These are phyloP conservation scores for Baeospora myosura DNA, from an alignment of 1,284 basidiomycete genomes.

Conservation along the genomic window DNA sequence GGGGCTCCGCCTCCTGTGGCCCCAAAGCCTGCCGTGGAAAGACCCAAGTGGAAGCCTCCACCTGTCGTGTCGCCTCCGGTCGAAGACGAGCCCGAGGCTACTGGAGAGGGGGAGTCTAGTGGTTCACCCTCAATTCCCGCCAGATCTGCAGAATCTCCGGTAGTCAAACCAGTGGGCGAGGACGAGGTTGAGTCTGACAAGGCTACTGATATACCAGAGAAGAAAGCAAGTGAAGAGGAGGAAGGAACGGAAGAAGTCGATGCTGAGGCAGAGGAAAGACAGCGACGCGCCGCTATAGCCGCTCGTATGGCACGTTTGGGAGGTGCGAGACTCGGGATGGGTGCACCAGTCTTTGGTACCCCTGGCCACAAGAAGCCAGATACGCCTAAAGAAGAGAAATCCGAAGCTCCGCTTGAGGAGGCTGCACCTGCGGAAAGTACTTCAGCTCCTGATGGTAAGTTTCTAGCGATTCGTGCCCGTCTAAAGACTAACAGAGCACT, in stretches of 20 bases:
- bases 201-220: too few relatives aligned
- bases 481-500: too few relatives aligned
- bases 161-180: constrained; percentile 22
- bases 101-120: constrained; percentile 12
- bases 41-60: constrained; percentile 78
- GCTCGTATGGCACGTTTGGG: constrained; percentile 86
- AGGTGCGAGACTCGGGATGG: constrained; percentile 80
- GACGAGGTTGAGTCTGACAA: constrained; percentile 16
- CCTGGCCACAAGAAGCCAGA: constrained; percentile 39
- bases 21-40: constrained; percentile 57
- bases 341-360: constrained; percentile 56
- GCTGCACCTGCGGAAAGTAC: neutral
- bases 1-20: constrained; percentile 48
- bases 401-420: constrained; percentile 16
- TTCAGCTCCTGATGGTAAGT: too few relatives aligned
- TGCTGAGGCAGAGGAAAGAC: constrained; percentile 72
- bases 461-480: too few relatives aligned
- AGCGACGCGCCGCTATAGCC: constrained; percentile 74
- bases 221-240: constrained; percentile 10
- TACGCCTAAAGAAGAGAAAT: constrained; percentile 9
- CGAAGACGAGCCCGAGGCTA: constrained; percentile 30
- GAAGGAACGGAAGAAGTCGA: constrained; percentile 32
- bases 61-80: constrained; percentile 35
- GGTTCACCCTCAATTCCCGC: too few relatives aligned
- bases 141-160: constrained; percentile 2